Percentiles rank a stretch among this genome's conserved stretches.
These are phyloP conservation scores for Phytophthora niederhauseri DNA, from an alignment of 352 stramenopile genomes.

Conservation along the genomic window DNA sequence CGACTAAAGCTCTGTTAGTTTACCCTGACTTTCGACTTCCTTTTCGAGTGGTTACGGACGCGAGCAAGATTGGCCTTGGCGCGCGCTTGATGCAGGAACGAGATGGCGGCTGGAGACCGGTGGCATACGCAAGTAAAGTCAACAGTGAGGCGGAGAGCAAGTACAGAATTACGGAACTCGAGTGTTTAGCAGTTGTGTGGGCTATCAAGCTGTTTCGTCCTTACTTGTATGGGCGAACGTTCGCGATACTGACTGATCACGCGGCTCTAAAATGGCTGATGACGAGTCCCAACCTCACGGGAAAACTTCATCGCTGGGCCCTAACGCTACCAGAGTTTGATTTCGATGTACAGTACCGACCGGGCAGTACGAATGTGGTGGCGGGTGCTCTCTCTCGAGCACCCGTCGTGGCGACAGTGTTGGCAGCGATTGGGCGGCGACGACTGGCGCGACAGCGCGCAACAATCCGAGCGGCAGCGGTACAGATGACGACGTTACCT, in stretches of 20 bases:
- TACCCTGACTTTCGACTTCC: constrained; percentile 1
- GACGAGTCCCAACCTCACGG: background rate
- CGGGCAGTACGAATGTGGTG: constrained; percentile 18
- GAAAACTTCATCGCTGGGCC: constrained; percentile 19
- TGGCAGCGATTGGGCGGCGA: background rate
- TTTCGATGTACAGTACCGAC: constrained; percentile 18
- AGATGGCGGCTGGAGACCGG: background rate
- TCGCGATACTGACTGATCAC: background rate
- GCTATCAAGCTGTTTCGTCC: background rate
- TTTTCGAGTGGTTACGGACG: background rate
- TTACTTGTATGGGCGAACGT: background rate
- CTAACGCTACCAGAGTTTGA: constrained; percentile 33
- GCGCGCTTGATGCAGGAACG: constrained; percentile 3
- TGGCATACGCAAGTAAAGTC: constrained; percentile 1
- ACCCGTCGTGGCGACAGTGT: background rate
- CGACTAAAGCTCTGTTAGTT: background rate
- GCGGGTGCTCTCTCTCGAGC: constrained; percentile 23
- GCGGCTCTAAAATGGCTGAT: background rate
- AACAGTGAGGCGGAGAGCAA: background rate
- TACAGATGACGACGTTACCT: background rate
- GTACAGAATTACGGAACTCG: background rate
- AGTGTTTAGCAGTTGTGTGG: background rate
- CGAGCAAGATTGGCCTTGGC: background rate
- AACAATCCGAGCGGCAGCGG: background rate
- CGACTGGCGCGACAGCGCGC: background rate